Percentiles rank a stretch among this genome's conserved stretches.
Conservation (phyloP, 2,329 filamentous ascomycete species). For the Colletotrichum lupini region DNA sequence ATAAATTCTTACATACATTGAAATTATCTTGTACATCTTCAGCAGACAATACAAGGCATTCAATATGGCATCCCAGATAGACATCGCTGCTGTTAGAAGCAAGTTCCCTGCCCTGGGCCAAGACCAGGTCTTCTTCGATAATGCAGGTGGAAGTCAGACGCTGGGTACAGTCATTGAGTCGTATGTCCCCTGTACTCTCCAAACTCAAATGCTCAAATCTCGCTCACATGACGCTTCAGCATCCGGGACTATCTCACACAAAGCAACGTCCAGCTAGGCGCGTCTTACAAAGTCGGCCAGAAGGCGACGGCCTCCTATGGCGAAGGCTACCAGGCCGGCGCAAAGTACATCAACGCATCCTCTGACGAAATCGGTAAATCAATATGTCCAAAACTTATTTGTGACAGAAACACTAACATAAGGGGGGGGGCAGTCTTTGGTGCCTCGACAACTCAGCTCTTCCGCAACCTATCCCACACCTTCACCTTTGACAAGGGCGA, state of each 20-base stretch:
- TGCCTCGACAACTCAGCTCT: constrained; percentile 79
- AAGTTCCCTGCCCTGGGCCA: constrained; percentile 76
- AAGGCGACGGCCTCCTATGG: constrained; percentile 69
- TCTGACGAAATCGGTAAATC: constrained; percentile 70
- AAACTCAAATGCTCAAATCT: not conserved
- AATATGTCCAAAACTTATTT: too few relatives aligned
- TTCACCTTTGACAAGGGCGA: constrained; percentile 65
- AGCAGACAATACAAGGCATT: not conserved
- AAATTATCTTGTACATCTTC: not conserved
- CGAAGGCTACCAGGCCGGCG: constrained; percentile 71
- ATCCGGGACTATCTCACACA: constrained; percentile 74
- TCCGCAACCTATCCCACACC: constrained; percentile 74
- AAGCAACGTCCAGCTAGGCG: constrained; percentile 81
- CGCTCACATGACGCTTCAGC: constrained; percentile 47
- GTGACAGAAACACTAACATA: not conserved
- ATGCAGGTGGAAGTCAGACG: constrained; percentile 80
- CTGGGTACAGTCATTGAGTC: constrained; percentile 74
- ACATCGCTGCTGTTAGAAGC: constrained; percentile 65
- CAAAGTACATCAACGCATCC: constrained; percentile 76
- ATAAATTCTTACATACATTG: too few relatives aligned
- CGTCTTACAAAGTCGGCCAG: constrained; percentile 71
- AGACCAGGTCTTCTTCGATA: constrained; percentile 80
- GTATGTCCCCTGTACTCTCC: constrained; percentile 52
- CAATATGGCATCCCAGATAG: constrained; percentile 37
- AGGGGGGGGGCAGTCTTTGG: constrained; percentile 68